Conservation (phyloP, 257 asterid genomes). For the Salvia miltiorrhiza region DNA sequence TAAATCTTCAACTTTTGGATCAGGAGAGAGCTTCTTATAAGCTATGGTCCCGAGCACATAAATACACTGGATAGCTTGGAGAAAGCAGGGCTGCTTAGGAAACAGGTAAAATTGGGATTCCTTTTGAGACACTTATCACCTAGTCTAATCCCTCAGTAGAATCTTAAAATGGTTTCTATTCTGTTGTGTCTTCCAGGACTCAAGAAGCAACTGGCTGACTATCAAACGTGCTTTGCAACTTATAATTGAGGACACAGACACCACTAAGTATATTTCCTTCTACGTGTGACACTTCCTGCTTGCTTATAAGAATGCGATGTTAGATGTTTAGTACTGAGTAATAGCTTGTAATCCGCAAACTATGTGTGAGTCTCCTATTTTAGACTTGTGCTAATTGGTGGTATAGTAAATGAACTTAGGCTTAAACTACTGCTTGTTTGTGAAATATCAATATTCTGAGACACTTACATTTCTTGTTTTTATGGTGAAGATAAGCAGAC, state of each 20-base stretch:
- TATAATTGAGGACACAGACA: constrained; percentile 79
- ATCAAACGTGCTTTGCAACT: constrained; percentile 87
- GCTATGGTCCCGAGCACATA: constrained; percentile 96
- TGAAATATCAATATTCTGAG: neutral
- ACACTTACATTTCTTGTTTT: neutral
- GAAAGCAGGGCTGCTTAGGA: constrained; percentile 83
- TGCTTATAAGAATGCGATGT: constrained; percentile 3
- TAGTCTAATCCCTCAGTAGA: neutral
- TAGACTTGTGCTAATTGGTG: neutral
- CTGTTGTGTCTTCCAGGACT: constrained; percentile 56
- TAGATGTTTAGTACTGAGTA: neutral
- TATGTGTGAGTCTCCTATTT: constrained; percentile 1
- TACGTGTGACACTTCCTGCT: constrained; percentile 5
- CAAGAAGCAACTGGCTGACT: constrained; percentile 82
- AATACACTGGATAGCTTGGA: constrained; percentile 88
- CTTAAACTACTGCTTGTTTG: neutral
- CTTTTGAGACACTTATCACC: neutral
- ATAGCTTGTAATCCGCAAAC: neutral
- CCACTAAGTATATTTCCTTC: constrained; percentile 59
- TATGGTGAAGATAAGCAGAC: too few relatives aligned
- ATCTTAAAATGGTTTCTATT: constrained; percentile 17
- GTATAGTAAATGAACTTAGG: neutral
- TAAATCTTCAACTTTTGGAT: constrained; percentile 17
- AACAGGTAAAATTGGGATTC: constrained; percentile 57
- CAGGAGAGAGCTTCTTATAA: constrained; percentile 96